phyloP scores from a whole-genome alignment of 495 filamentous ascomycete genomes.

The Penicillium canariense region DNA sequence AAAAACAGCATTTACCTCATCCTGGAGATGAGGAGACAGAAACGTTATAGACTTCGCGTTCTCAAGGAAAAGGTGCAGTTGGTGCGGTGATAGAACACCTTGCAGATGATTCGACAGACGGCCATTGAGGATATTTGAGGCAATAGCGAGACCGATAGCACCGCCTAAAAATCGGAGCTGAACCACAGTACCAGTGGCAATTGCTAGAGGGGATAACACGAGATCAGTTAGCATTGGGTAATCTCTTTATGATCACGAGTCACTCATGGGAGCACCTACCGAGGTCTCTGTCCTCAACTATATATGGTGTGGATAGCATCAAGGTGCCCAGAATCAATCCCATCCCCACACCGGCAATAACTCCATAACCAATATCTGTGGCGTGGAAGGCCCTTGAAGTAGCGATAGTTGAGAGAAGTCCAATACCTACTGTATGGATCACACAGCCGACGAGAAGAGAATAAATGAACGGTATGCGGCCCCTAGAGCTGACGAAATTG shows the following conservation, averaged over 20 bases:
- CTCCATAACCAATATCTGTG: slow-evolving; percentile 50
- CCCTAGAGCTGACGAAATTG: slow-evolving; percentile 41
- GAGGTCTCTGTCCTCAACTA: slow-evolving; percentile 45
- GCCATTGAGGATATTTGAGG: slow-evolving; percentile 36
- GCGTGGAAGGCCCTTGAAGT: slow-evolving; percentile 28
- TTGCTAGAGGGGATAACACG: slow-evolving; percentile 30
- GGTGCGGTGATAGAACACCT: slow-evolving; percentile 14
- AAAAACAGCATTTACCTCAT: slow-evolving; percentile 17
- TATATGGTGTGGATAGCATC: slow-evolving; percentile 51
- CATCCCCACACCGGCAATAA: slow-evolving; percentile 55
- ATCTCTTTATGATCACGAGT: neutral
- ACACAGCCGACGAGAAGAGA: slow-evolving; percentile 43
- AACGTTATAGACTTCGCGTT: slow-evolving; percentile 12
- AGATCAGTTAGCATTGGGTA: neutral
- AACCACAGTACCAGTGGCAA: slow-evolving; percentile 53
- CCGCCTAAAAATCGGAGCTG: slow-evolving; percentile 59
- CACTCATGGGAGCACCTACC: slow-evolving; percentile 25
- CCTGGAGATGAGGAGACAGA: slow-evolving; percentile 13
- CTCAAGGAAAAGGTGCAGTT: slow-evolving; percentile 29
- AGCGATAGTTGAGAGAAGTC: slow-evolving; percentile 45
- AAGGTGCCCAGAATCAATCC: slow-evolving; percentile 36
- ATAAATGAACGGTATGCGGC: slow-evolving; percentile 46
- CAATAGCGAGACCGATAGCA: slow-evolving; percentile 48
- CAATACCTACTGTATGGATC: slow-evolving; percentile 52
- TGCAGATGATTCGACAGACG: slow-evolving; percentile 22